These are phyloP conservation scores for Vaccinium corymbosum DNA, from an alignment of 148 eudicot species.

Conservation along the genomic window DNA sequence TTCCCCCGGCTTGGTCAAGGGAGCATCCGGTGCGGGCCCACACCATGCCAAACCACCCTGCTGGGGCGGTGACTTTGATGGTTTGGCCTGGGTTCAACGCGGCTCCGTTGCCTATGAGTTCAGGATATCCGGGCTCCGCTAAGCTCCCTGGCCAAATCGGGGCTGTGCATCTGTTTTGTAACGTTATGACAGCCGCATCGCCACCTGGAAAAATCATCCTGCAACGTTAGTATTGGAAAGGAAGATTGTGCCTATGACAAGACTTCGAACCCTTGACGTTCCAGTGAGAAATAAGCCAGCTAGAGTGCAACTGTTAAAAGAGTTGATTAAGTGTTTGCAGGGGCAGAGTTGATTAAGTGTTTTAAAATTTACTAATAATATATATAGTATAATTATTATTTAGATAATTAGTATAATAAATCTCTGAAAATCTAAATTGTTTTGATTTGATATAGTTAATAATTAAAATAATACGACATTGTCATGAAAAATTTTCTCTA, in stretches of 20 bases:
- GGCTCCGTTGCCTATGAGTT: slow-evolving; percentile 17
- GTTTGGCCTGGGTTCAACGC: slow-evolving; percentile 10
- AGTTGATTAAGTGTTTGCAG: no score
- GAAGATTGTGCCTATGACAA: background rate
- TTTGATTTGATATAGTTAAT: no score
- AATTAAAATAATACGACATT: no score
- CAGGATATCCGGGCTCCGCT: slow-evolving; percentile 11
- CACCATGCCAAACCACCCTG: slow-evolving; percentile 37
- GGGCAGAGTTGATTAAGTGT: no score
- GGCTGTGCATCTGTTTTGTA: slow-evolving; percentile 27
- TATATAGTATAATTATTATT: no score
- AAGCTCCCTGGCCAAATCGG: slow-evolving; percentile 39
- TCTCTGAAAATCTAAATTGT: no score
- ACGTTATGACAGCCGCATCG: slow-evolving; percentile 27
- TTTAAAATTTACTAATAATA: no score
- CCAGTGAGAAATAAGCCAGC: background rate
- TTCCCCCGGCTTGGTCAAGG: slow-evolving; percentile 16
- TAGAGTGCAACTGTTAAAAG: background rate
- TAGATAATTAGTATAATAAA: no score
- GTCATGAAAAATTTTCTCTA: no score
- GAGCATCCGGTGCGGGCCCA: slow-evolving; percentile 33
- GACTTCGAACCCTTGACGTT: background rate
- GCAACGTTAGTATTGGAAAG: background rate
- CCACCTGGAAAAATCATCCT: slow-evolving; percentile 16
- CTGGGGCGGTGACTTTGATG: slow-evolving; percentile 9